These are phyloP conservation scores for Botrytis galanthina DNA, from an alignment of 2,329 filamentous ascomycete species.

Conservation along the genomic window DNA sequence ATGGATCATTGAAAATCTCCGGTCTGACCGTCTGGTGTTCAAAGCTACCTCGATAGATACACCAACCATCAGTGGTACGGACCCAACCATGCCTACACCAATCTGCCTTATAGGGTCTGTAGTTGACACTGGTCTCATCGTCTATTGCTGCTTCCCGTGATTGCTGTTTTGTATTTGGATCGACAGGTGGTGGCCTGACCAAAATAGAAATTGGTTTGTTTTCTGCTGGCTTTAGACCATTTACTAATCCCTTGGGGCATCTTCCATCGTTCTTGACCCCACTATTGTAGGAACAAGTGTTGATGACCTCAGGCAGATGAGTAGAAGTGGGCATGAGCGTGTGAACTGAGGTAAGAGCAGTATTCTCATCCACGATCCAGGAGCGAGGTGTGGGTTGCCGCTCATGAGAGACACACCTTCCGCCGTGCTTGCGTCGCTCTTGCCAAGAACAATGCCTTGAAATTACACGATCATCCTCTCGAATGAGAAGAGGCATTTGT, in stretches of 20 bases:
- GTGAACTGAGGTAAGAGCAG: not conserved
- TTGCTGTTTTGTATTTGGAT: not conserved
- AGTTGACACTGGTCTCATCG: not conserved
- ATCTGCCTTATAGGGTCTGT: not conserved
- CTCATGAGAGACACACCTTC: not conserved
- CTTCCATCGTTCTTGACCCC: not conserved
- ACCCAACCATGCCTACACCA: not conserved
- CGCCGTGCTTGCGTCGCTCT: not conserved
- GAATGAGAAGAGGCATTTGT: not conserved
- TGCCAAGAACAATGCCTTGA: not conserved
- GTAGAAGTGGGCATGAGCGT: not conserved
- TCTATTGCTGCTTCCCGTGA: not conserved
- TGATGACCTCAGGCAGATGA: not conserved
- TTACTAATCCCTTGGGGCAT: not conserved
- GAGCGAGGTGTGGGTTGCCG: not conserved
- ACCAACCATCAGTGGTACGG: not conserved
- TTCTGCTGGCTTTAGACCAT: not conserved
- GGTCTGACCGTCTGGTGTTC: not conserved
- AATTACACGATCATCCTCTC: constrained; percentile 1
- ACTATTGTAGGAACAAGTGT: not conserved
- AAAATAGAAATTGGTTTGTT: constrained; percentile 9
- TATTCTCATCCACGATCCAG: not conserved
- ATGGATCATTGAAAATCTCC: not conserved
- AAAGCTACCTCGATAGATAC: not conserved
- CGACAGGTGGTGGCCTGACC: not conserved